Conservation (phyloP, 2,329 filamentous ascomycete genomes). For the Neopestalotiopsis sp. region DNA sequence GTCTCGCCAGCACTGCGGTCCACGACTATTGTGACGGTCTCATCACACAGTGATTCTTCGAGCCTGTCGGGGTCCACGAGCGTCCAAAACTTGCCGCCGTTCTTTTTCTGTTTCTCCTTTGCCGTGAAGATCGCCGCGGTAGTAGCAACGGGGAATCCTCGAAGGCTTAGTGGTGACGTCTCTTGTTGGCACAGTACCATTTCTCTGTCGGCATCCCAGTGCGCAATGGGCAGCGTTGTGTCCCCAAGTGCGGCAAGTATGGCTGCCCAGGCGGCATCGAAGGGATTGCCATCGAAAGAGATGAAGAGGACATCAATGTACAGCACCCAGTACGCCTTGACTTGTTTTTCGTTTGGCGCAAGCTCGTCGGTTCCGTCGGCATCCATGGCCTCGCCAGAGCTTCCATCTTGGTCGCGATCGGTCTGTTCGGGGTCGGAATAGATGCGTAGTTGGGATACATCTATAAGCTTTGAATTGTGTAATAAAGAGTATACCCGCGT, state of each 20-base stretch:
- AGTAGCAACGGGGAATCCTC: conserved; percentile 73
- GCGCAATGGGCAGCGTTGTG: conserved; percentile 77
- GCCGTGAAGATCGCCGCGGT: conserved; percentile 81
- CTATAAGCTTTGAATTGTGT: conserved; percentile 71
- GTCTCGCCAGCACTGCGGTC: conserved; percentile 60
- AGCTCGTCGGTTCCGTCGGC: conserved; percentile 19
- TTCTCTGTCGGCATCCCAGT: conserved; percentile 84
- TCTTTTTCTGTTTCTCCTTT: conserved; percentile 53
- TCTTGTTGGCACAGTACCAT: conserved; percentile 74
- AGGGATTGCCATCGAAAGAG: conserved; percentile 87
- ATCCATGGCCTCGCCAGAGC: conserved; percentile 39
- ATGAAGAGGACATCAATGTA: conserved; percentile 97
- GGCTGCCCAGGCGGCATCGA: conserved; percentile 89
- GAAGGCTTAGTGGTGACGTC: conserved; percentile 61
- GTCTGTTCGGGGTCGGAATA: conserved; percentile 42
- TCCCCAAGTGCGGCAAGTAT: conserved; percentile 80
- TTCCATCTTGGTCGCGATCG: conserved; percentile 29
- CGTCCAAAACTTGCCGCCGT: conserved; percentile 68
- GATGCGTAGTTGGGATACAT: conserved; percentile 73
- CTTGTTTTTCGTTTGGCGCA: conserved; percentile 35
- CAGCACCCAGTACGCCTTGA: conserved; percentile 92
- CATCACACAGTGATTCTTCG: conserved; percentile 84
- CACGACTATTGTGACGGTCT: conserved; percentile 84
- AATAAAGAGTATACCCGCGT: conserved; percentile 80
- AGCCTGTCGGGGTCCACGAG: conserved; percentile 87